Conservation (phyloP, 139 green algal species). For the Pseudopediastrum boryanum region DNA sequence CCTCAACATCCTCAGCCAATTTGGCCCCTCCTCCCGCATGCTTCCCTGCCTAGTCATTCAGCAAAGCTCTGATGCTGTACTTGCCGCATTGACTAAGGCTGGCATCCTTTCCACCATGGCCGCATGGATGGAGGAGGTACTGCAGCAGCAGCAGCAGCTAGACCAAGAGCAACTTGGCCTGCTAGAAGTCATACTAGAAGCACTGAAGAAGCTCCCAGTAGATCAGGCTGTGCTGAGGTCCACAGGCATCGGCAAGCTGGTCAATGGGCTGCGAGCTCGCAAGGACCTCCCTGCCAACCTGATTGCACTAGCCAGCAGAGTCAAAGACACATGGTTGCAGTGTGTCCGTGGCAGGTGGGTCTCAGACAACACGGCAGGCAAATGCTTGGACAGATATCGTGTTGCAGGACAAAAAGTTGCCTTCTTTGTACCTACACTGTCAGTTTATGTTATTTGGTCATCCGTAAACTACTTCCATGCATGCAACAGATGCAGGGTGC, state of each 20-base stretch:
- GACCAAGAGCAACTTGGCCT: neutral
- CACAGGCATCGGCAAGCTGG: constrained; percentile 8
- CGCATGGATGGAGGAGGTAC: constrained; percentile 10
- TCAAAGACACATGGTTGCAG: constrained; percentile 16
- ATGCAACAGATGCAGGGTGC: no score
- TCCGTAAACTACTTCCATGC: no score
- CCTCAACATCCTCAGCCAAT: neutral
- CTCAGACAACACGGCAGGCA: neutral
- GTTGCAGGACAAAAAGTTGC: neutral
- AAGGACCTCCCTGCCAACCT: constrained; percentile 25
- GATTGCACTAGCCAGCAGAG: neutral
- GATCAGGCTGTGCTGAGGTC: constrained; percentile 13
- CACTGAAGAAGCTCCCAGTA: constrained; percentile 21
- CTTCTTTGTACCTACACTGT: neutral
- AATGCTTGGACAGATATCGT: neutral
- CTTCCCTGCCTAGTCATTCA: constrained; percentile 16
- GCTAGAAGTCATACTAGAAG: neutral
- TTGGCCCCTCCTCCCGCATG: constrained; percentile 4
- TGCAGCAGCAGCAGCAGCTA: neutral
- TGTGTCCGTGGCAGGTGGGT: neutral
- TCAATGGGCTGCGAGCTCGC: constrained; percentile 32
- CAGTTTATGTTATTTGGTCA: neutral
- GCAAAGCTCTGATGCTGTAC: neutral
- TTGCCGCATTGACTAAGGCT: constrained; percentile 30
- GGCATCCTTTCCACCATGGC: neutral